Evolutionary conservation across 2,329 filamentous ascomycete species (phyloP).

Genomic region (Parastagonospora nodorum): DNA sequence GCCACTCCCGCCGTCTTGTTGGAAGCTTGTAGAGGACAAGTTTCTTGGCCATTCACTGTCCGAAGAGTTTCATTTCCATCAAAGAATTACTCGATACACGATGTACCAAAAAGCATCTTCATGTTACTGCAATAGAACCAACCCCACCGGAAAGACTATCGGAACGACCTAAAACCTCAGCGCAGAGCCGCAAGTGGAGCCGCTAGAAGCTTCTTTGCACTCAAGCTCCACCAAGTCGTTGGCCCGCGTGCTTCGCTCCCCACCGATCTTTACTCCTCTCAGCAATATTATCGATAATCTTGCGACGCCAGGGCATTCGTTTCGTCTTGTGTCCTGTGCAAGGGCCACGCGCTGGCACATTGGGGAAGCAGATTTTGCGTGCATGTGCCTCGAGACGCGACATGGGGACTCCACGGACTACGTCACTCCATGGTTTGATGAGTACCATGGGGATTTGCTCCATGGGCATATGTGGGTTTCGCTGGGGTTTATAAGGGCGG

Average conservation of each 20-base stretch:
- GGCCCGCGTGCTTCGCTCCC: conserved; percentile 26
- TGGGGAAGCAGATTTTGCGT: conserved; percentile 24
- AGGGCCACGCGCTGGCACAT: conserved; percentile 15
- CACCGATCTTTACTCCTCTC: conserved; percentile 21
- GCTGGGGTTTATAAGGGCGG: conserved; percentile 32
- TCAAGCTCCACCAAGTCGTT: conserved; percentile 33
- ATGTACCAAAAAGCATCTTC: too few relatives aligned
- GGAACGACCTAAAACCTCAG: conserved; percentile 13
- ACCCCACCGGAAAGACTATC: conserved; percentile 20
- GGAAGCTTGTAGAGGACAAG: conserved; percentile 8
- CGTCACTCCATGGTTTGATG: conserved; percentile 20
- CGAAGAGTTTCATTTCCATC: background rate
- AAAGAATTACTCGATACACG: too few relatives aligned
- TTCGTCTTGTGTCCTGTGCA: conserved; percentile 5
- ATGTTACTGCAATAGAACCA: conserved; percentile 1
- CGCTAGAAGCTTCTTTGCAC: conserved; percentile 39
- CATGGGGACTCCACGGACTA: conserved; percentile 31
- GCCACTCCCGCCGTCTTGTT: conserved; percentile 14
- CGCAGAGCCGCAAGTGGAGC: conserved; percentile 36
- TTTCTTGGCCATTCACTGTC: background rate
- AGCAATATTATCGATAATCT: conserved; percentile 18
- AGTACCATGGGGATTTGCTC: conserved; percentile 27
- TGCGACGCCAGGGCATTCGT: conserved; percentile 22
- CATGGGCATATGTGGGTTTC: conserved; percentile 20
- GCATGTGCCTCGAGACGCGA: conserved; percentile 14